Percentiles rank a stretch among this genome's conserved stretches.
phyloP scores from a whole-genome alignment of 352 stramenopile genomes.

The Globisporangium viniferum region DNA sequence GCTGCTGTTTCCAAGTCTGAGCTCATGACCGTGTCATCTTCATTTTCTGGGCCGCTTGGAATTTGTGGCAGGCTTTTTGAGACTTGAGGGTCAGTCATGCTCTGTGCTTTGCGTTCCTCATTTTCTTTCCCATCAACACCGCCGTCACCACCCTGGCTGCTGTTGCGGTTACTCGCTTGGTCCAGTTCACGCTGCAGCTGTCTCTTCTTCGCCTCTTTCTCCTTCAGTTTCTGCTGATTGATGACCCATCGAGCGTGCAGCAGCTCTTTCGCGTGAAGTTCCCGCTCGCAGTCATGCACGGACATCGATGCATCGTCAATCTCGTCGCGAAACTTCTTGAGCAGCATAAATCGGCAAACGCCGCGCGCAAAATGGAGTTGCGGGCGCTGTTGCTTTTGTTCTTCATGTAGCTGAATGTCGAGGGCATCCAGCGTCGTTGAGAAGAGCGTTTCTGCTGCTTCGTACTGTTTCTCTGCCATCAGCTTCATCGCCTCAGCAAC shows the following conservation, averaged over 20 bases:
- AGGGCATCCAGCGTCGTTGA: constrained; percentile 26
- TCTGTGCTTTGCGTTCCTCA: not conserved
- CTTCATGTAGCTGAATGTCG: constrained; percentile 16
- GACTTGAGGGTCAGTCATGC: not conserved
- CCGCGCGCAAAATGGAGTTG: constrained; percentile 39
- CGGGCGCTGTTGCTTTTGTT: constrained; percentile 20
- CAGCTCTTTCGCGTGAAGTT: constrained; percentile 17
- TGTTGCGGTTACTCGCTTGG: not conserved
- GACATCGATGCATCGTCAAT: constrained; percentile 22
- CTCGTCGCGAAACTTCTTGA: constrained; percentile 15
- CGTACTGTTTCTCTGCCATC: constrained; percentile 30
- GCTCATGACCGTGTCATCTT: not conserved
- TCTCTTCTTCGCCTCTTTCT: not conserved
- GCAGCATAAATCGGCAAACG: constrained; percentile 43
- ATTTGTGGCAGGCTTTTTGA: not conserved
- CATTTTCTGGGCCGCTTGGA: constrained; percentile 12
- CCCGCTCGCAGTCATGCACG: constrained; percentile 21
- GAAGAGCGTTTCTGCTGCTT: constrained; percentile 26
- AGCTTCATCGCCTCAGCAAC: constrained; percentile 24
- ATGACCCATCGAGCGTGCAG: not conserved
- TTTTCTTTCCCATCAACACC: not conserved
- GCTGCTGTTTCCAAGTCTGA: constrained; percentile 8
- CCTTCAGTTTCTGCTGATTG: constrained; percentile 1
- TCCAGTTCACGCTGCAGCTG: not conserved
- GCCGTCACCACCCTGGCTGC: not conserved